phyloP scores from a whole-genome alignment of 768 basidiomycete genomes.

The Mycena belliarum region DNA sequence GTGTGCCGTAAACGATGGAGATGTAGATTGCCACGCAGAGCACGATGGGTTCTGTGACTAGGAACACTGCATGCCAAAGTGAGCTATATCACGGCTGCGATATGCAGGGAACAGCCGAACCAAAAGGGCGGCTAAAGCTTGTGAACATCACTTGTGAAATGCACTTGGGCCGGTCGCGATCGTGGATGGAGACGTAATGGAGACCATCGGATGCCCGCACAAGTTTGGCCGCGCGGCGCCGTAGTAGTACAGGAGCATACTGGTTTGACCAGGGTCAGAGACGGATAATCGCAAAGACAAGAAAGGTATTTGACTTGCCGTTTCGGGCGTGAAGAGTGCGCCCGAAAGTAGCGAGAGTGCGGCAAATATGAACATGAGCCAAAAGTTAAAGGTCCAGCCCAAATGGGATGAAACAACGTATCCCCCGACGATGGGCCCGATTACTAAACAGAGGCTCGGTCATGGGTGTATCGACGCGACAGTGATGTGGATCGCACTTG shows the following conservation, averaged over 20 bases:
- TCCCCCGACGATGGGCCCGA: conserved; percentile 72
- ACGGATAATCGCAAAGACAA: no score
- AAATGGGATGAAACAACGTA: conserved; percentile 59
- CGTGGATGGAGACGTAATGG: conserved; percentile 52
- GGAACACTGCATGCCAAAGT: conserved; percentile 43
- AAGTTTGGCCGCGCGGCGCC: conserved; percentile 49
- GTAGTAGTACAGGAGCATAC: conserved; percentile 65
- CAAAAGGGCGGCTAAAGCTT: conserved; percentile 58
- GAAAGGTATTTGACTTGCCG: conserved; percentile 36
- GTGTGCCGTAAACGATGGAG: conserved; percentile 59
- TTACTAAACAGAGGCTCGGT: conserved; percentile 35
- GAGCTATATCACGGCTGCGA: background rate
- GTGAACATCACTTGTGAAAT: conserved; percentile 42
- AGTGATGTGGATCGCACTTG: conserved; percentile 39
- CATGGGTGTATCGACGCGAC: background rate
- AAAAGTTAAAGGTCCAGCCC: conserved; percentile 66
- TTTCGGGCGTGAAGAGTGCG: conserved; percentile 56
- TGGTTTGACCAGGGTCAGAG: conserved; percentile 17
- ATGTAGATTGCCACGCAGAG: conserved; percentile 58
- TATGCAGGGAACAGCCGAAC: conserved; percentile 29
- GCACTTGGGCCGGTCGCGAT: conserved; percentile 44
- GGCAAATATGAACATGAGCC: conserved; percentile 62
- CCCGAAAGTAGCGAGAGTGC: conserved; percentile 44
- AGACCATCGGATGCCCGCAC: conserved; percentile 40
- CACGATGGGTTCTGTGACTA: conserved; percentile 66